These are phyloP conservation scores for Diaporthe helianthi DNA, from an alignment of 2,329 filamentous ascomycete genomes.

Conservation along the genomic window DNA sequence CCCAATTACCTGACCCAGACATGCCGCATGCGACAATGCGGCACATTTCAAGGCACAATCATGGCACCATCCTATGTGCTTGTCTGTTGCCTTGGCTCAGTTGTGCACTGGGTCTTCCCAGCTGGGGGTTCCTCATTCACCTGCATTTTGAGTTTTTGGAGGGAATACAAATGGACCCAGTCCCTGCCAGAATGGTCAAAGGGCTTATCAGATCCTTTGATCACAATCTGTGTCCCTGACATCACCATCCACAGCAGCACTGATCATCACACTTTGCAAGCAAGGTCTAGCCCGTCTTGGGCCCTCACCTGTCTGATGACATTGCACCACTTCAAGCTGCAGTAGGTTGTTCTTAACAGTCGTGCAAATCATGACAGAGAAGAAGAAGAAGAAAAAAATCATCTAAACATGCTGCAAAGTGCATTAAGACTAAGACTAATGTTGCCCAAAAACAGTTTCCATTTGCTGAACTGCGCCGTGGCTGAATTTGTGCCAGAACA, in stretches of 20 bases:
- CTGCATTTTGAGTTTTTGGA: not conserved
- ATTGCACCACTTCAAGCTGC: not conserved
- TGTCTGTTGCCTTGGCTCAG: constrained; percentile 14
- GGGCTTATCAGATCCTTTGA: constrained; percentile 29
- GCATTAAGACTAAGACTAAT: not conserved
- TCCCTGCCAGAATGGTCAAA: constrained; percentile 4
- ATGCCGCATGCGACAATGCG: constrained; percentile 21
- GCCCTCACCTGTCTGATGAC: constrained; percentile 1
- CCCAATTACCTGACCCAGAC: not conserved
- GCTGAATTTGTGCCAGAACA: not conserved
- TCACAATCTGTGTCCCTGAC: constrained; percentile 21
- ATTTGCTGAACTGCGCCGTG: not conserved
- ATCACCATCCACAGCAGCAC: constrained; percentile 19
- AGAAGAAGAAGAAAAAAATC: not conserved
- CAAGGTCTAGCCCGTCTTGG: constrained; percentile 22
- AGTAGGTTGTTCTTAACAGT: not conserved
- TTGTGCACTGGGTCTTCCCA: not conserved
- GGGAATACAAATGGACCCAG: constrained; percentile 7
- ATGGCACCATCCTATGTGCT: constrained; percentile 19
- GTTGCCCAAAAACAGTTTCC: not conserved
- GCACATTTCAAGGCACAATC: constrained; percentile 23
- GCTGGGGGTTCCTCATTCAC: not conserved
- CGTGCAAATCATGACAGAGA: not conserved
- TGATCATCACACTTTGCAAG: constrained; percentile 16
- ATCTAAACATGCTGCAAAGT: not conserved